Conservation (phyloP, 83 land plant species). For the Diphasiastrum complanatum region DNA sequence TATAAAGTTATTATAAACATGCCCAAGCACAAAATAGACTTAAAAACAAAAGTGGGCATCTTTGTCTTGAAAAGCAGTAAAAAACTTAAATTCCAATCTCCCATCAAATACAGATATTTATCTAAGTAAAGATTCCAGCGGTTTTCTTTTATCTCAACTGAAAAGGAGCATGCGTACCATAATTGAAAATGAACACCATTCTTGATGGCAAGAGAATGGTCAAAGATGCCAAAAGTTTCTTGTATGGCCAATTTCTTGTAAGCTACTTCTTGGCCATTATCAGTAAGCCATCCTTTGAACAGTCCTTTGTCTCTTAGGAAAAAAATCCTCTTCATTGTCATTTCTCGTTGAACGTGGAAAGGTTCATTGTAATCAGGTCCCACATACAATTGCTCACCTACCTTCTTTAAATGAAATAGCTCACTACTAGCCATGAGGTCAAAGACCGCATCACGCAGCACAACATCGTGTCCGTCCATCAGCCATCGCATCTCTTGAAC, state of each 20-base stretch:
- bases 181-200: slow-evolving; percentile 68
- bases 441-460: slow-evolving; percentile 49
- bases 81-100: too few species aligned
- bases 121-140: too few species aligned
- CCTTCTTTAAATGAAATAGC: slow-evolving; percentile 41
- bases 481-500: slow-evolving; percentile 39
- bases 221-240: slow-evolving; percentile 55
- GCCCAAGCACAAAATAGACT: too few species aligned
- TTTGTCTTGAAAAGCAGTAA: too few species aligned
- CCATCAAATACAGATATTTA: too few species aligned
- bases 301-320: slow-evolving; percentile 52
- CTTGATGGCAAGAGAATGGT: slow-evolving; percentile 71
- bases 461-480: slow-evolving; percentile 68
- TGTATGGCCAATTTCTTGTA: slow-evolving; percentile 40
- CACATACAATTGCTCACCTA: slow-evolving; percentile 33
- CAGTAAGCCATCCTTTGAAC: slow-evolving; percentile 68
- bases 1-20: too few species aligned
- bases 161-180: slow-evolving; percentile 51
- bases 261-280: slow-evolving; percentile 32
- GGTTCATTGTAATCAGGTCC: slow-evolving; percentile 62
- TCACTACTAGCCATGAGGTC: slow-evolving; percentile 51
- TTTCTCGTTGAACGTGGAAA: slow-evolving; percentile 83
- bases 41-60: too few species aligned
- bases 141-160: neutral
- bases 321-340: slow-evolving; percentile 60